Percentiles rank a stretch among this genome's conserved stretches.
phyloP scores from a whole-genome alignment of 2,329 filamentous ascomycete species.

The Ramularia endophylla region DNA sequence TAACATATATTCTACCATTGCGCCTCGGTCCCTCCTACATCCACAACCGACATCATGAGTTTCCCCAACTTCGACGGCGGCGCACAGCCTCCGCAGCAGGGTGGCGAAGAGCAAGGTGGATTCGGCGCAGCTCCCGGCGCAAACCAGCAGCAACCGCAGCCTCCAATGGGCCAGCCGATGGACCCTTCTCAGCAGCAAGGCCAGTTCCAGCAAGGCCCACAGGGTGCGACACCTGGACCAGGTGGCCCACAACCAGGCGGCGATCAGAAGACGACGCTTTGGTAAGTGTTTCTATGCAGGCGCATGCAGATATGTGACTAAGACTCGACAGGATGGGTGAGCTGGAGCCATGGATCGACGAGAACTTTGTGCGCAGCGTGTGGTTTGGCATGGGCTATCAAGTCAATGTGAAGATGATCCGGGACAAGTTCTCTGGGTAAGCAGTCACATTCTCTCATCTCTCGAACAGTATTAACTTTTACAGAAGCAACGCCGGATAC shows the following conservation, averaged over 20 bases:
- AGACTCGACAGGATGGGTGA: conserved; percentile 82
- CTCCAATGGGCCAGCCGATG: conserved; percentile 52
- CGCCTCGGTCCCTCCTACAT: background rate
- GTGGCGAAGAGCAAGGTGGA: conserved; percentile 24
- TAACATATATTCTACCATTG: conserved; percentile 12
- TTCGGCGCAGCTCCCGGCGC: conserved; percentile 47
- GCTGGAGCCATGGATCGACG: conserved; percentile 98
- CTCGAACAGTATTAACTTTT: conserved; percentile 4
- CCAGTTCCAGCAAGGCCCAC: conserved; percentile 39
- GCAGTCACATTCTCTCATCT: conserved; percentile 22
- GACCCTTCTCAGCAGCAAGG: conserved; percentile 44
- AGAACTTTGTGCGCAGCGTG: conserved; percentile 94
- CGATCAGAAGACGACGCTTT: conserved; percentile 49
- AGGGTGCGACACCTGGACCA: conserved; percentile 38
- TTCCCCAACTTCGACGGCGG: conserved; percentile 62
- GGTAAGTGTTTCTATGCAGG: conserved; percentile 33
- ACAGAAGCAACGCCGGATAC: conserved; percentile 83
- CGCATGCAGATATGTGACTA: conserved; percentile 1
- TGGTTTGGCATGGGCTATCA: conserved; percentile 90
- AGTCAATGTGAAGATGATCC: conserved; percentile 99
- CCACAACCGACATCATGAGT: conserved; percentile 48
- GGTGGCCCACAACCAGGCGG: conserved; percentile 33
- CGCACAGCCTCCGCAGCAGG: conserved; percentile 49
- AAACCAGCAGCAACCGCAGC: conserved; percentile 43
- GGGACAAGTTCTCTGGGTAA: conserved; percentile 97